Base-by-base conservation (phyloP, 495 filamentous ascomycete genomes). In the Friedmanniomyces simplex region DNA sequence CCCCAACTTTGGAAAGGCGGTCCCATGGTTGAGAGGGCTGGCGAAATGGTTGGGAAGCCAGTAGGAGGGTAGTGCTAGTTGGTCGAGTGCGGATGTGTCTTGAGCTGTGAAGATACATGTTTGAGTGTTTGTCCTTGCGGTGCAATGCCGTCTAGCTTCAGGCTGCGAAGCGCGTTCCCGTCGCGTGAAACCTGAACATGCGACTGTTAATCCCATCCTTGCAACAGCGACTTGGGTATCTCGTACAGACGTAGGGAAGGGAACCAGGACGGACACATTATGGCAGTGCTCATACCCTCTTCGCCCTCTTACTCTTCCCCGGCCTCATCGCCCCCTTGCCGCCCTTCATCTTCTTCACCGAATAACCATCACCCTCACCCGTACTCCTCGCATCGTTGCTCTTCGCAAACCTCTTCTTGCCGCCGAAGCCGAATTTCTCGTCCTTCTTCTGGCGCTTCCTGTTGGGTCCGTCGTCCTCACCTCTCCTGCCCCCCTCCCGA, bases 361-460 rank as follows among this genome's bases (percentile, higher is more conserved):
- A 89, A 75, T 91, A 96, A 6, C 77, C 79, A 59, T 80, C 80
- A 67, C 94, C 64, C 73, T 97, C 94, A 54, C 78, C 83, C 49
- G 79, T 88, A 53, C 83, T 89, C 30, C 74, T 67, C 43, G 89
- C 88, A 73, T 96, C 91, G 53, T 86, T 86, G 58, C 88, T 94
- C 80, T 98, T 98, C 39, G 77, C 69, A 69, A 85, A 79, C 50
- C 84, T 76, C 80, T 96, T 97, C 81, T 94, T 95, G 57, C 93
- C 93, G 55, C 93, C 93, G 70, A 88, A 93, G 24, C 93, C 93
- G 68, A 83, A 96, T 73, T 94, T 95, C 59, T 83, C 76, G 71
- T 98, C 84, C 73, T 89, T 93, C 82, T 95, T 95, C 67, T 86
- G 82, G 46, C 93, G 83, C 76, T 96, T 97, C 45, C 65, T 43